phyloP scores from a whole-genome alignment of 805 yeast genomes.

The Zygoascus ofunaensis region DNA sequence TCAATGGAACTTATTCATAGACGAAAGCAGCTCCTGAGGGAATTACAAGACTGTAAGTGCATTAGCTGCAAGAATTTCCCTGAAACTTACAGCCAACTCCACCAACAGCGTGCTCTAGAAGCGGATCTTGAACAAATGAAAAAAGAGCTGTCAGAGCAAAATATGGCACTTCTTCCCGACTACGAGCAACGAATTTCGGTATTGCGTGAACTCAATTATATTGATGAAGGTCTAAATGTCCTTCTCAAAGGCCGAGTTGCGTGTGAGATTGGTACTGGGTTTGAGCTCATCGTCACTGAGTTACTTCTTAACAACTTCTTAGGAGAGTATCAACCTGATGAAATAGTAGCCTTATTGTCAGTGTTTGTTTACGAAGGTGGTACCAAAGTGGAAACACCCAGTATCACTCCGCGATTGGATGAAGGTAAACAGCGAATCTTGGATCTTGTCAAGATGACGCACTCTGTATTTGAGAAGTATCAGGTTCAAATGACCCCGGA shows the following conservation, averaged over 20 bases:
- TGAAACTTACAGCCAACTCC: slow-evolving; percentile 37
- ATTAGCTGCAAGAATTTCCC: slow-evolving; percentile 36
- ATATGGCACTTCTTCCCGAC: slow-evolving; percentile 82
- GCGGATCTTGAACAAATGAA: slow-evolving; percentile 47
- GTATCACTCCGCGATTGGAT: slow-evolving; percentile 77
- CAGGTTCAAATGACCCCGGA: slow-evolving; percentile 74
- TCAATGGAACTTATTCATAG: slow-evolving; percentile 32
- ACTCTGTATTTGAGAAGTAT: slow-evolving; percentile 51
- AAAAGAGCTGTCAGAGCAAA: slow-evolving; percentile 70
- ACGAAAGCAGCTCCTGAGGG: slow-evolving; percentile 30
- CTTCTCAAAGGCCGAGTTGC: slow-evolving; percentile 83
- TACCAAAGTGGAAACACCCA: slow-evolving; percentile 53
- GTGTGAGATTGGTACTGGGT: slow-evolving; percentile 70
- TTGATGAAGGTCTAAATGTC: slow-evolving; percentile 68
- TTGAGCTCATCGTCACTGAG: slow-evolving; percentile 85
- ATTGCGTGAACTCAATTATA: slow-evolving; percentile 65
- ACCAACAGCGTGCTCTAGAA: slow-evolving; percentile 38
- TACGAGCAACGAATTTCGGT: slow-evolving; percentile 84
- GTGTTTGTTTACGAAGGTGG: slow-evolving; percentile 91
- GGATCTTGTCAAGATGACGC: slow-evolving; percentile 56
- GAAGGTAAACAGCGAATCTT: slow-evolving; percentile 49
- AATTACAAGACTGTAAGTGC: slow-evolving; percentile 24
- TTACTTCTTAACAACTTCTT: slow-evolving; percentile 82
- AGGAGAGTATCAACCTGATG: slow-evolving; percentile 90
- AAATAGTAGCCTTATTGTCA: slow-evolving; percentile 88